Base-by-base conservation (phyloP, 257 asterid species). In the Lavandula angustifolia region DNA sequence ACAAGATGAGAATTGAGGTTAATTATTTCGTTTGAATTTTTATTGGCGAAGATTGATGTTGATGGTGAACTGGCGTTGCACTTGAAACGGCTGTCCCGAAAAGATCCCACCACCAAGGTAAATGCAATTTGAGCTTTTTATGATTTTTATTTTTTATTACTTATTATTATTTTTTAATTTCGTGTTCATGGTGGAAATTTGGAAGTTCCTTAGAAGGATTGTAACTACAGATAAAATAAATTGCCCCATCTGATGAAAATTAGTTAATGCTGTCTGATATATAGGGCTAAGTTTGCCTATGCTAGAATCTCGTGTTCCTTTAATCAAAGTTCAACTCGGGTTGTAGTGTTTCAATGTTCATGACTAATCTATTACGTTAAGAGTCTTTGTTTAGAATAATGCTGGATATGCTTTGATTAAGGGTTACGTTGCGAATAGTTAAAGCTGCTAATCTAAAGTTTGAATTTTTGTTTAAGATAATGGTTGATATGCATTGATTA, bases 21-120 rank as follows among this genome's bases (percentile, higher is more conserved):
- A 22, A 41, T 48, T 11, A 10, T 35, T 58, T 34, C 27, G 29
- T 18, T 35, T 59, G 64, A 47, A 1, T 44, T 47, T 61, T 70
- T 47, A 31, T 22, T 52, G 18, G 29, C 51, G 18, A 66, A 70
- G 66, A 79, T 81, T 94, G 99, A 90, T 60, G 57, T 94, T 71
- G 99, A 90, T 62, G 85, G 86, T 48, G 96, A 90, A 80, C 73
- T 90, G 65, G 91, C 95, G n/a, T 86, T 78, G 65, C 99, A 94
- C 76, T 74, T 94, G 85, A 94, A 87, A 79, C 84, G 97, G 74
- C 92, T 94, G 72, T 75, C 99, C 0, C 87, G 99, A 31, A 94
- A 90, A 82, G 99, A 94, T 73, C 88, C 96, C 27, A 90, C 83
- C 60, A 94, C 99, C 54, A 94, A 94, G 92, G 99, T 94, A 75